These are phyloP conservation scores for Falciphora oryzae DNA, from an alignment of 2,329 filamentous ascomycete species.

Conservation along the genomic window DNA sequence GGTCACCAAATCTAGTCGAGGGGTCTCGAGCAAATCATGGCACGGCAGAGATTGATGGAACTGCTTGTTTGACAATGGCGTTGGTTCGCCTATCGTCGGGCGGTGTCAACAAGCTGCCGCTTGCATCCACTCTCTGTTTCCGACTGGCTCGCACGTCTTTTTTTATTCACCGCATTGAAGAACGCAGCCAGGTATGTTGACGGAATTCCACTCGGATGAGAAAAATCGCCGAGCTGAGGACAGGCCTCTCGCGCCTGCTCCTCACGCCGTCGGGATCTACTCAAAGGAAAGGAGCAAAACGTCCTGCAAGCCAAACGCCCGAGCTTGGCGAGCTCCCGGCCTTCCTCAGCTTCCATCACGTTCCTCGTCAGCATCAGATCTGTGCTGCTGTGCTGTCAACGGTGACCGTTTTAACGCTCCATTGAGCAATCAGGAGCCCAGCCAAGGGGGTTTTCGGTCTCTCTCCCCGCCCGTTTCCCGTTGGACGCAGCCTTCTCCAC, in stretches of 20 bases:
- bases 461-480: background rate
- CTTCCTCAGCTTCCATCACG: background rate
- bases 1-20: too few species aligned
- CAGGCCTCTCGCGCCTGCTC: too few species aligned
- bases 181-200: too few species aligned
- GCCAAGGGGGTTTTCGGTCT: too few species aligned
- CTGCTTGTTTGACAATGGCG: too few species aligned
- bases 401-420: background rate
- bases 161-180: background rate
- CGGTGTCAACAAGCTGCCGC: too few species aligned
- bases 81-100: background rate
- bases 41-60: background rate
- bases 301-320: too few species aligned
- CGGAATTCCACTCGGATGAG: background rate
- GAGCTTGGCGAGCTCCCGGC: too few species aligned
- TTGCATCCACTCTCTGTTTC: background rate
- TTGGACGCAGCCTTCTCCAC: background rate
- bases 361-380: background rate
- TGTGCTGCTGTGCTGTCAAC: too few species aligned
- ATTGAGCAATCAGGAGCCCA: background rate
- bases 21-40: too few species aligned
- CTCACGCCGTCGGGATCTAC: too few species aligned
- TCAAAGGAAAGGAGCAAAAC: too few species aligned
- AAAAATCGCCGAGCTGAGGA: background rate
- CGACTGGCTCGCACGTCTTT: background rate